Conservation (phyloP, 345 rosid genomes). For the Populus nigra region DNA sequence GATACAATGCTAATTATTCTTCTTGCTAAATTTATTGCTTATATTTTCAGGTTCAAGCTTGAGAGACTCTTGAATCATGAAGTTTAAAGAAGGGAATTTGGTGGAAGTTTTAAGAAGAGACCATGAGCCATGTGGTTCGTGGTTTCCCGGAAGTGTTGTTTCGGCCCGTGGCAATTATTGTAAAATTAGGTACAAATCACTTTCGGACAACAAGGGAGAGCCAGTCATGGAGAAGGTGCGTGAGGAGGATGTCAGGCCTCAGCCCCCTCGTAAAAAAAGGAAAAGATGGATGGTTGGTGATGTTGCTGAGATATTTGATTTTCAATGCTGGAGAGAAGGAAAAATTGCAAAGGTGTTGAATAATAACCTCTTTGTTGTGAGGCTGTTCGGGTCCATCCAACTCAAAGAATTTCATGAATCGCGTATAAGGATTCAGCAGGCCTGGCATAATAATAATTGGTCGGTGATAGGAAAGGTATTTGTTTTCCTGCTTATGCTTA, state of each 20-base stretch:
- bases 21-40: not conserved
- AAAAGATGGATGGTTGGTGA: conserved; percentile 41
- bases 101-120: conserved; percentile 41
- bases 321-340: conserved; percentile 37
- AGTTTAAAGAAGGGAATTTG: conserved; percentile 25
- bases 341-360: conserved; percentile 29
- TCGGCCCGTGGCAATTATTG: conserved; percentile 26
- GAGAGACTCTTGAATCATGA: conserved; percentile 20
- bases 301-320: conserved; percentile 40
- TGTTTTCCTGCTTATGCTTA: not conserved
- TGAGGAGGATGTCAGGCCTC: conserved; percentile 32
- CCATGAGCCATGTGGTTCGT: conserved; percentile 30
- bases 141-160: conserved; percentile 39
- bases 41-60: conserved; percentile 17
- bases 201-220: conserved; percentile 15
- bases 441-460: conserved; percentile 37
- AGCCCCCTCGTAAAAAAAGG: conserved; percentile 22
- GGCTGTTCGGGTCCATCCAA: conserved; percentile 36
- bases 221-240: conserved; percentile 25
- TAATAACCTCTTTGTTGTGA: conserved; percentile 27
- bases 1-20: not conserved
- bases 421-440: conserved; percentile 28
- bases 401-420: conserved; percentile 36
- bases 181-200: conserved; percentile 26
- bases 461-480: conserved; percentile 32